A percentile compares a stretch with the other conserved stretches of the same genome.
These are phyloP conservation scores for Trypanosoma melophagium DNA, from an alignment of 208 protist species.

Conservation along the genomic window DNA sequence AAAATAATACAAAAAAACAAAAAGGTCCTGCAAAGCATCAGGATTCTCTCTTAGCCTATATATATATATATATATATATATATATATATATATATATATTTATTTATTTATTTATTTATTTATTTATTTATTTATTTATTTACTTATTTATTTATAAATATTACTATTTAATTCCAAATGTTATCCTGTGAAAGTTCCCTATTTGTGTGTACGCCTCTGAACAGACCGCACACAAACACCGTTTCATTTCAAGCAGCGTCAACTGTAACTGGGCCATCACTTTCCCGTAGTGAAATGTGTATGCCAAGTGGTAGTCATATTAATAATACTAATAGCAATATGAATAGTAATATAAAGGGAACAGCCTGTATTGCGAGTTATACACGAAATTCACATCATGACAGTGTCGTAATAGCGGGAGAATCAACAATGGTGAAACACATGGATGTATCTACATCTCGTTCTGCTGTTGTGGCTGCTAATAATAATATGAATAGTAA, in stretches of 20 bases:
- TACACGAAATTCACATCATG: no score
- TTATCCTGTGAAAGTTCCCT: constrained; percentile 10
- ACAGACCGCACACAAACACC: neutral
- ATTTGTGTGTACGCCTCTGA: neutral
- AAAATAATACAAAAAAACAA: constrained; percentile 5
- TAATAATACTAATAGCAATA: constrained; percentile 12
- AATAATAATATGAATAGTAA: no score
- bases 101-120: constrained; percentile 3
- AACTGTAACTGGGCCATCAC: neutral
- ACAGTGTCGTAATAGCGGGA: no score
- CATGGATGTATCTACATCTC: no score
- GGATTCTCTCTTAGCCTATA: neutral
- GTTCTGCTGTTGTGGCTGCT: no score
- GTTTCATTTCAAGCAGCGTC: neutral
- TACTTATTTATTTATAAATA: constrained; percentile 13
- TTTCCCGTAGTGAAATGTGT: neutral
- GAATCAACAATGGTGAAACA: no score
- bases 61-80: constrained; percentile 7
- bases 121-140: neutral
- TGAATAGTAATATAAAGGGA: constrained; percentile 14
- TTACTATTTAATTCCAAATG: constrained; percentile 7
- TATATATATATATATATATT: constrained; percentile 4
- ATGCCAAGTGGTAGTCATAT: no score
- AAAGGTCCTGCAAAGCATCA: neutral
- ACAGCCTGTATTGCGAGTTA: no score